phyloP scores from a whole-genome alignment of 768 basidiomycete genomes.

The Crucibulum laeve region DNA sequence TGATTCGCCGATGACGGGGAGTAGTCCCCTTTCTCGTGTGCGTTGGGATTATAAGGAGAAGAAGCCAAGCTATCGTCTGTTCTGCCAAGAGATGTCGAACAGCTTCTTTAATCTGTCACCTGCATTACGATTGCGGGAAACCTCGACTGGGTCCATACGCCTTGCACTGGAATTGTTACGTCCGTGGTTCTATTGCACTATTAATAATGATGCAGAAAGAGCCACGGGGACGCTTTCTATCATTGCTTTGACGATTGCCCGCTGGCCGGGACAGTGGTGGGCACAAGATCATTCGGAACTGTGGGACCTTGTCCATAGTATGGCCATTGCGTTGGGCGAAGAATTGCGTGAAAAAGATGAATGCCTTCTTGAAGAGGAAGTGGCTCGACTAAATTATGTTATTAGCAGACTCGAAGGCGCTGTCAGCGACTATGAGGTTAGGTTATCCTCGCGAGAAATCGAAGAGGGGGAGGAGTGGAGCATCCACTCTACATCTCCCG shows the following conservation, averaged over 20 bases:
- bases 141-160: constrained; percentile 63
- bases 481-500: constrained; percentile 4
- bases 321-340: constrained; percentile 58
- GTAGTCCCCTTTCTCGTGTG: constrained; percentile 27
- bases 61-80: constrained; percentile 61
- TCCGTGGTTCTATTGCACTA: constrained; percentile 60
- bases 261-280: constrained; percentile 72
- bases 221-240: constrained; percentile 30
- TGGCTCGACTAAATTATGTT: constrained; percentile 41
- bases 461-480: constrained; percentile 5
- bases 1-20: constrained; percentile 19
- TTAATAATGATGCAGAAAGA: constrained; percentile 29
- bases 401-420: constrained; percentile 47
- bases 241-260: constrained; percentile 47
- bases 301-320: constrained; percentile 51
- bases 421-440: constrained; percentile 33
- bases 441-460: constrained; percentile 5
- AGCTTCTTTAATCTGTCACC: constrained; percentile 51
- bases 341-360: constrained; percentile 51
- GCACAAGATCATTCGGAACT: constrained; percentile 60
- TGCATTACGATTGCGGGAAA: constrained; percentile 58
- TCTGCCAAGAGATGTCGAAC: constrained; percentile 67
- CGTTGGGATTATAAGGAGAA: constrained; percentile 55
- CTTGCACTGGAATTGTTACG: constrained; percentile 65
- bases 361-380: constrained; percentile 30